Evolutionary conservation across 2,329 filamentous ascomycete species (phyloP), one percentile per base, ranked within the genome.

Genomic region (Torrubiellomyces zombiae): DNA sequence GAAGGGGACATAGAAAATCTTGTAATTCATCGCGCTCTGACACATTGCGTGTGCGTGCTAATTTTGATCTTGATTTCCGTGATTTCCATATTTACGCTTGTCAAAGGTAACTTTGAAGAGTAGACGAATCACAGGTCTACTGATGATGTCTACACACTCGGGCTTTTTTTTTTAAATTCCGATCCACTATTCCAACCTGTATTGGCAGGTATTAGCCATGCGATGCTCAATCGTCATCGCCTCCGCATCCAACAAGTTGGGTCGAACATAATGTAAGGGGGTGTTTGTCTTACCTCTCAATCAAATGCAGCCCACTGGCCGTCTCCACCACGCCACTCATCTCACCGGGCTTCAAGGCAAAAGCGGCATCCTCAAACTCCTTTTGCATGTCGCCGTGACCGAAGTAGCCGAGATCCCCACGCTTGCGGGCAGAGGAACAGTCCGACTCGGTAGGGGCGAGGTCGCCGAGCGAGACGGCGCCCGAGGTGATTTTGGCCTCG

Each of bases 361-460:
- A 98, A 2, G 89, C 78, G 4, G 85, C 85, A 28, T 94, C 82
- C 56, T 98, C 89, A 45, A 98, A 98, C 55, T 94, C 86, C 59
- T 85, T 86, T 51, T 98, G 89, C 89, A 98, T 98, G 44, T 95
- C 86, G 15, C 83, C 82, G 42, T 67, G 74, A 28, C 82, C 85
- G 51, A 98, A 98, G 53, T 85, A 93, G 12, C 89, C 89, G 57
- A 98, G 58, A 48, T 98, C 89, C 29, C 89, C 89, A 37, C 75
- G 71, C 66, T 95, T 98, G 40, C 83, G 71, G 16, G 89, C 85
- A 40, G 83, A 94, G 52, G 80, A 92, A 58, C 86, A 95, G 56
- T 98, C 89, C 10, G 81, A 92, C 57, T 95, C 89, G 21, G 72
- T 78, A 31, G 72, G 67, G 9, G 89, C 89, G 36, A 98, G 64